A percentile compares a stretch with the other conserved stretches of the same genome.
phyloP scores from a whole-genome alignment of 1,284 basidiomycete species.

The Apiotrichum sp. region DNA sequence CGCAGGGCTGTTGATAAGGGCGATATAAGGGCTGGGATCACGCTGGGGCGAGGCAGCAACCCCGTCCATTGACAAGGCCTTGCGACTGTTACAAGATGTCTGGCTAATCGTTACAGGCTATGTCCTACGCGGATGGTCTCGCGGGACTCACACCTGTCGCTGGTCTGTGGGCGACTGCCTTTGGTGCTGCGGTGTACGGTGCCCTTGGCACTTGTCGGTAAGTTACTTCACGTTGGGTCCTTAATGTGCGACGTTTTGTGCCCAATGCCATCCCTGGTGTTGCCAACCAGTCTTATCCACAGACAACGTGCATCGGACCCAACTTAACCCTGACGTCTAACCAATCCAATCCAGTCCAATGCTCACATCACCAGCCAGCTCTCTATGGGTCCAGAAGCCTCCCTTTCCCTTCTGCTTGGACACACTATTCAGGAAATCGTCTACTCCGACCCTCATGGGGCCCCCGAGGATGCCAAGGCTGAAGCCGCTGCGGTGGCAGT shows the following conservation, averaged over 20 bases:
- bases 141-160: constrained; percentile 73
- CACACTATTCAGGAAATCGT: constrained; percentile 70
- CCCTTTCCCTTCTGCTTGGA: constrained; percentile 79
- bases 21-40: no score
- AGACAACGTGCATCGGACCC: no score
- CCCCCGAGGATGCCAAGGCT: constrained; percentile 50
- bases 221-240: constrained; percentile 8
- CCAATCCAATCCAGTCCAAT: no score
- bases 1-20: no score
- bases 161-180: constrained; percentile 76
- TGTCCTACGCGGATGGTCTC: constrained; percentile 82
- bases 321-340: no score
- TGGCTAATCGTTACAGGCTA: constrained; percentile 47
- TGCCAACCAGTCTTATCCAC: no score
- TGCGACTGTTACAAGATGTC: not conserved
- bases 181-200: constrained; percentile 75
- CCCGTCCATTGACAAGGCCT: not conserved
- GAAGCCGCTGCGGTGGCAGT: constrained; percentile 57
- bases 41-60: no score
- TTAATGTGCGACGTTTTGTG: no score
- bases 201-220: constrained; percentile 69
- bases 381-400: constrained; percentile 77
- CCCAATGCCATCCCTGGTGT: no score
- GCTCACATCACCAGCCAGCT: constrained; percentile 41
- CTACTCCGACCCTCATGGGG: constrained; percentile 57